These are phyloP conservation scores for Penicillium robsamsonii DNA, from an alignment of 495 filamentous ascomycete genomes.

Conservation along the genomic window DNA sequence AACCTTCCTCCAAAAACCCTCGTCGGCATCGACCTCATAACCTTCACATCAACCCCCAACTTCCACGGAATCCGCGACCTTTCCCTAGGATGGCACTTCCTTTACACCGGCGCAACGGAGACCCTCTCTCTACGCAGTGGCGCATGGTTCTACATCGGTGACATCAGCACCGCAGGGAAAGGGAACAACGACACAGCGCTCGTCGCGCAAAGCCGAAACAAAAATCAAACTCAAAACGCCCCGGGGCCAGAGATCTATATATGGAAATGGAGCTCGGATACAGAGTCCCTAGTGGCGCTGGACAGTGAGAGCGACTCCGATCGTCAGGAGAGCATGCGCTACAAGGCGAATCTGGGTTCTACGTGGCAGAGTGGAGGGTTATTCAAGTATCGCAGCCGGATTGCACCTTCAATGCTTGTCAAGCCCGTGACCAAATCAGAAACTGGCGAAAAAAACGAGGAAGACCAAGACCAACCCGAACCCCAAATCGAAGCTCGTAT, in stretches of 20 bases:
- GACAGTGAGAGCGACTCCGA: slow-evolving; percentile 25
- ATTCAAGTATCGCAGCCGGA: slow-evolving; percentile 45
- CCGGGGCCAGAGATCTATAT: slow-evolving; percentile 35
- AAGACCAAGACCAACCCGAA: background rate
- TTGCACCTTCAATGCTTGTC: slow-evolving; percentile 27
- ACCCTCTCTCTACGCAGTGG: slow-evolving; percentile 58
- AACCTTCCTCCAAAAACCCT: slow-evolving; percentile 49
- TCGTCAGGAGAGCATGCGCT: slow-evolving; percentile 37
- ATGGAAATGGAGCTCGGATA: slow-evolving; percentile 45
- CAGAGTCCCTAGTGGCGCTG: slow-evolving; percentile 34
- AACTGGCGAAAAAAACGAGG: background rate
- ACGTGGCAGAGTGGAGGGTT: slow-evolving; percentile 44
- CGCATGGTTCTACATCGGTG: slow-evolving; percentile 58
- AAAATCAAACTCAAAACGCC: background rate
- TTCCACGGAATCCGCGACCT: slow-evolving; percentile 62
- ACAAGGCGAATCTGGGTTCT: slow-evolving; percentile 39
- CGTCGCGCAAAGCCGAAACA: slow-evolving; percentile 10
- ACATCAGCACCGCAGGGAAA: slow-evolving; percentile 22
- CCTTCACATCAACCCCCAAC: slow-evolving; percentile 51
- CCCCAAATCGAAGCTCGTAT: slow-evolving; percentile 4
- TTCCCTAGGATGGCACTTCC: slow-evolving; percentile 58
- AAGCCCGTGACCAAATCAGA: slow-evolving; percentile 1
- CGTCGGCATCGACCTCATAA: slow-evolving; percentile 53
- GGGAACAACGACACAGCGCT: slow-evolving; percentile 16
- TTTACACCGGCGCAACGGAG: slow-evolving; percentile 57